phyloP scores from a whole-genome alignment of 1,139 yeast species.

The Candida albicans region DNA sequence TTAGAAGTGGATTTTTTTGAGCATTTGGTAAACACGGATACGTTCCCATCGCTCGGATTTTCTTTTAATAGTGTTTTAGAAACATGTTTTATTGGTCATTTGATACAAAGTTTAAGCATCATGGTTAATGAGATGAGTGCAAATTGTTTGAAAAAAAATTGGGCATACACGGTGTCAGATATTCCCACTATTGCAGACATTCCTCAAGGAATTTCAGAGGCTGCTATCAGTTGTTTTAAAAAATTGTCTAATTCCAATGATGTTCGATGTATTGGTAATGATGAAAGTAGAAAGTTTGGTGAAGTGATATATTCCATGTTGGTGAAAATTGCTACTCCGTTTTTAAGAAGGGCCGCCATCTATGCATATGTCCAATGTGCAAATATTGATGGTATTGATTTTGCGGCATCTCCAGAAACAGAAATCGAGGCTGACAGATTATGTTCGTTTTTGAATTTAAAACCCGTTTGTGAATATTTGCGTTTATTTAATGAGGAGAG shows the following conservation, averaged over 20 bases:
- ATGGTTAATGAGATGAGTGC: constrained; percentile 24
- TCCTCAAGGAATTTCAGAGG: constrained; percentile 18
- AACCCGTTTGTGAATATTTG: constrained; percentile 25
- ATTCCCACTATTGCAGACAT: constrained; percentile 31
- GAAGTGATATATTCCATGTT: constrained; percentile 54
- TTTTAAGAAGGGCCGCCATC: constrained; percentile 66
- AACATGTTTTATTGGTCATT: constrained; percentile 41
- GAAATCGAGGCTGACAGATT: constrained; percentile 59
- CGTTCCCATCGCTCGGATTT: constrained; percentile 40
- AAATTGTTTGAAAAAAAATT: constrained; percentile 24
- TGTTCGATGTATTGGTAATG: constrained; percentile 8
- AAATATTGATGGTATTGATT: constrained; percentile 41
- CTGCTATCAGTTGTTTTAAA: constrained; percentile 19
- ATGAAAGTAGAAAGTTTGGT: constrained; percentile 27
- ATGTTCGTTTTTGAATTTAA: constrained; percentile 53
- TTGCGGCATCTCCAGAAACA: constrained; percentile 18
- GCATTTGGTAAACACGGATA: constrained; percentile 46
- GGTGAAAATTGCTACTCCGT: constrained; percentile 60
- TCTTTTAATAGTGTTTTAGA: constrained; percentile 42
- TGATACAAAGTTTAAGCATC: constrained; percentile 33
- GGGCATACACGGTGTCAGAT: constrained; percentile 31
- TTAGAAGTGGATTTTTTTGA: constrained; percentile 56
- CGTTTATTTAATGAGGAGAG: constrained; percentile 12
- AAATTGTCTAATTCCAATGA: constrained; percentile 13
- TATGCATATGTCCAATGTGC: constrained; percentile 60